Percentiles rank a stretch among this genome's conserved stretches.
Evolutionary conservation across 805 yeast genomes (phyloP).

Genomic region (Brettanomyces sp.): DNA sequence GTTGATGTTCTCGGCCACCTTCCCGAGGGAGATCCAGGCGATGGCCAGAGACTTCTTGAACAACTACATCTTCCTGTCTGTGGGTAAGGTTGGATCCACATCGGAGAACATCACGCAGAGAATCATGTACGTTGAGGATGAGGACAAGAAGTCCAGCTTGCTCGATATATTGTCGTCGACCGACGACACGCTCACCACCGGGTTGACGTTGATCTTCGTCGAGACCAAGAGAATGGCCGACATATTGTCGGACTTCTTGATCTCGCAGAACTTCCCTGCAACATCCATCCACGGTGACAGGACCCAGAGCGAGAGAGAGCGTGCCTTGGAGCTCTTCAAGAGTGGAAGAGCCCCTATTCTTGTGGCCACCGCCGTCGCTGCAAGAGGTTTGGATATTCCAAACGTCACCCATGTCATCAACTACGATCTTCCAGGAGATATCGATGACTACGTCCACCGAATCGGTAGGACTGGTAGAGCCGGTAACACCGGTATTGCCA

Average conservation of each 20-base stretch:
- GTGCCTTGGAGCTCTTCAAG: slow-evolving; percentile 91
- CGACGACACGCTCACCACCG: slow-evolving; percentile 46
- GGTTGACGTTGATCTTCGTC: slow-evolving; percentile 88
- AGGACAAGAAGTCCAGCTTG: slow-evolving; percentile 83
- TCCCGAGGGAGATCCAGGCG: slow-evolving; percentile 96
- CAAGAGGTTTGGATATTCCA: slow-evolving; percentile 99
- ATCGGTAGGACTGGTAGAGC: slow-evolving; percentile 99
- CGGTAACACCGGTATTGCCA: slow-evolving; percentile 97
- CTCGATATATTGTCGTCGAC: slow-evolving; percentile 76
- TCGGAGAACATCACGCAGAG: slow-evolving; percentile 97
- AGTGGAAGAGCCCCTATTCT: slow-evolving; percentile 84
- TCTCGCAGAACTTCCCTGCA: slow-evolving; percentile 86
- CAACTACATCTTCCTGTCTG: slow-evolving; percentile 91
- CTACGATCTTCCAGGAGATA: slow-evolving; percentile 93
- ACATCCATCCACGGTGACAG: slow-evolving; percentile 99
- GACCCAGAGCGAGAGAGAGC: slow-evolving; percentile 95
- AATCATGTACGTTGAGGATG: slow-evolving; percentile 83
- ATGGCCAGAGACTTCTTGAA: slow-evolving; percentile 95
- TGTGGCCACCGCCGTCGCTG: slow-evolving; percentile 99
- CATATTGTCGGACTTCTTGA: slow-evolving; percentile 82
- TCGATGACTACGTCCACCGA: slow-evolving; percentile 98
- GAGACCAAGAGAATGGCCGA: slow-evolving; percentile 99
- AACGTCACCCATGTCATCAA: slow-evolving; percentile 96
- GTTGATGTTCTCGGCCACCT: slow-evolving; percentile 96
- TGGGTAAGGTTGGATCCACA: slow-evolving; percentile 99